phyloP scores from a whole-genome alignment of 1,284 basidiomycete species.

The Marasmius oreades region DNA sequence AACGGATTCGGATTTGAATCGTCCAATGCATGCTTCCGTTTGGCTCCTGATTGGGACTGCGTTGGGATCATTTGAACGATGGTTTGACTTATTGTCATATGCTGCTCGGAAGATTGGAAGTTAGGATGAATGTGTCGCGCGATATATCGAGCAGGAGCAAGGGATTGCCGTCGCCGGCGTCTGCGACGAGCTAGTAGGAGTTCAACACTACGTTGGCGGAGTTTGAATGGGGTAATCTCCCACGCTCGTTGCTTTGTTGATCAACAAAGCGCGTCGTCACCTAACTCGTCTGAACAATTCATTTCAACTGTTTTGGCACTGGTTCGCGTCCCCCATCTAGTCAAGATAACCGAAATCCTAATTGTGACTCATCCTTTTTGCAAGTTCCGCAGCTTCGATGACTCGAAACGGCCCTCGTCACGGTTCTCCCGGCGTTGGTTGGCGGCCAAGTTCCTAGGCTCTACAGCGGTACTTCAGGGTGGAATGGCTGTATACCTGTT shows the following conservation, averaged over 20 bases:
- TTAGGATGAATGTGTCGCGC: neutral
- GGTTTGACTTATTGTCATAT: conserved; percentile 2
- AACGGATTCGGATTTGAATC: conserved; percentile 3
- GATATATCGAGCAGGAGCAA: neutral
- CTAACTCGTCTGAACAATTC: neutral
- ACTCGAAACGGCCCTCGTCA: no score
- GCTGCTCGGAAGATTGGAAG: neutral
- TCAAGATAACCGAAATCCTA: no score
- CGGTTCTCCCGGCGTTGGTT: no score
- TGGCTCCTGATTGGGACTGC: neutral
- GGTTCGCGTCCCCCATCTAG: neutral
- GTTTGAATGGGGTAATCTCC: neutral
- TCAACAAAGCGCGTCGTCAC: neutral
- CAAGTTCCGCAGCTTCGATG: no score
- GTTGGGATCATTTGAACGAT: conserved; percentile 1
- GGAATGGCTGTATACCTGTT: no score
- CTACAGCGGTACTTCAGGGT: no score
- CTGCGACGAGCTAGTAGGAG: neutral
- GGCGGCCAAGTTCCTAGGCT: no score
- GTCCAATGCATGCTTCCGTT: conserved; percentile 1
- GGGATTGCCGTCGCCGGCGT: neutral
- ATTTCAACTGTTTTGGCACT: neutral
- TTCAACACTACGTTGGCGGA: neutral
- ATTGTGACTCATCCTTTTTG: no score
- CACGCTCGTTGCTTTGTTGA: neutral